These are phyloP conservation scores for Talaromyces sp. DNA, from an alignment of 2,329 filamentous ascomycete species.

Conservation along the genomic window DNA sequence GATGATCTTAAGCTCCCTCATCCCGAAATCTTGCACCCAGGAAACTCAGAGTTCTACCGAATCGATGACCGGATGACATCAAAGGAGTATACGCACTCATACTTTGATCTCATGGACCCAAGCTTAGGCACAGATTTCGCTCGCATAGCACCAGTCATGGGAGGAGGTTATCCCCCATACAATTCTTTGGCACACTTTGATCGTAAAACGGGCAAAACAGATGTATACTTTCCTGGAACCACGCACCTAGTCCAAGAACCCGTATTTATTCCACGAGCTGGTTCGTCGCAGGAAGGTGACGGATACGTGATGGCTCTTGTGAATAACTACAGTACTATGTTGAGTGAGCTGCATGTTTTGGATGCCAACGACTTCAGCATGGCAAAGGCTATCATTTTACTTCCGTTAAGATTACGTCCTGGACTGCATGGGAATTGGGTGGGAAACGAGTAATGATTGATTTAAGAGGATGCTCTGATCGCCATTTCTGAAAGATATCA, in stretches of 20 bases:
- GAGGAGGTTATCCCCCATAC: slow-evolving; percentile 38
- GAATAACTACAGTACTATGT: slow-evolving; percentile 25
- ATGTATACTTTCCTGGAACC: slow-evolving; percentile 46
- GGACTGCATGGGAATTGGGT: slow-evolving; percentile 11
- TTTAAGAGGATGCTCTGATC: neutral
- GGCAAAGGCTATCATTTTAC: neutral
- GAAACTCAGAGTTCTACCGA: slow-evolving; percentile 50
- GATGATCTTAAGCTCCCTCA: slow-evolving; percentile 24
- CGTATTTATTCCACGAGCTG: slow-evolving; percentile 22
- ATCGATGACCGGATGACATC: slow-evolving; percentile 47
- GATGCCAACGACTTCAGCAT: slow-evolving; percentile 16
- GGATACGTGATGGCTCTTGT: slow-evolving; percentile 24
- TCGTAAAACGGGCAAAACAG: slow-evolving; percentile 32
- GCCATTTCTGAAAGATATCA: too few species aligned
- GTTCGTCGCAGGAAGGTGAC: slow-evolving; percentile 21
- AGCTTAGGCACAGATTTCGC: slow-evolving; percentile 33
- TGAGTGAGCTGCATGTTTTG: slow-evolving; percentile 22
- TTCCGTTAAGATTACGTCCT: slow-evolving; percentile 1
- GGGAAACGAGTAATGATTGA: neutral
- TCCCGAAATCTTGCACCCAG: slow-evolving; percentile 21
- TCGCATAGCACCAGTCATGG: slow-evolving; percentile 26
- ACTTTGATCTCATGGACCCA: slow-evolving; percentile 46
- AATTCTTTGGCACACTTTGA: slow-evolving; percentile 49
- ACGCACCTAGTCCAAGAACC: slow-evolving; percentile 33
- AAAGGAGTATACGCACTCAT: slow-evolving; percentile 38